A percentile compares a stretch with the other conserved stretches of the same genome.
These are phyloP conservation scores for Periglandula ipomoeae DNA, from an alignment of 2,329 filamentous ascomycete species.

Conservation along the genomic window DNA sequence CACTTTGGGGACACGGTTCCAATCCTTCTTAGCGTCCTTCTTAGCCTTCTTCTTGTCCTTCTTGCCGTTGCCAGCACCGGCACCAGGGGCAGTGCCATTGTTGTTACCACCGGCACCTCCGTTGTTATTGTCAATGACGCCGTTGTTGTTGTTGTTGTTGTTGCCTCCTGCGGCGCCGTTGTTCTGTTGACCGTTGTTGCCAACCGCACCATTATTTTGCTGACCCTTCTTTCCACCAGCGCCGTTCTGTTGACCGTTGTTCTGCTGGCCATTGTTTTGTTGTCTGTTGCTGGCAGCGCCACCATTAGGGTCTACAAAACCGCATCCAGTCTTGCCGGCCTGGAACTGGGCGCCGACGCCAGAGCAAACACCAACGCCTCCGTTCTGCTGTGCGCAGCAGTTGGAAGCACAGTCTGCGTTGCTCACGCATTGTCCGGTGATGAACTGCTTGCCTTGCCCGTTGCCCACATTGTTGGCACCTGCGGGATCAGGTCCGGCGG, in stretches of 20 bases:
- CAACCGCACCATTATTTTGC: not conserved
- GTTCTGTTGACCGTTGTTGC: not conserved
- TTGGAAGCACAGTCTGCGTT: conserved; percentile 18
- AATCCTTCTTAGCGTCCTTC: too few species aligned
- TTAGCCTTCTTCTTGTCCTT: too few species aligned
- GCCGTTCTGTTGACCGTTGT: not conserved
- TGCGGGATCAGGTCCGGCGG: conserved; percentile 7
- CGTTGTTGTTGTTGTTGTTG: not conserved
- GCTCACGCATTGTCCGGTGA: conserved; percentile 20
- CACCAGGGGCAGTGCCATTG: not conserved
- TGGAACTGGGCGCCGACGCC: conserved; percentile 19
- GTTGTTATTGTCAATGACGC: not conserved
- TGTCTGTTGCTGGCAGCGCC: not conserved
- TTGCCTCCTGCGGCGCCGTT: too few species aligned
- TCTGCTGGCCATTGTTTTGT: not conserved
- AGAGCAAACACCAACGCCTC: conserved; percentile 19
- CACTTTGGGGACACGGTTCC: too few species aligned
- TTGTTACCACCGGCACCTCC: not conserved
- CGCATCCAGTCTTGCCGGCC: conserved; percentile 22
- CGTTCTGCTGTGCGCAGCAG: conserved; percentile 19
- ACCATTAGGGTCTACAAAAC: conserved; percentile 16
- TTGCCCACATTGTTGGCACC: conserved; percentile 18
- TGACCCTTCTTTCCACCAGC: not conserved
- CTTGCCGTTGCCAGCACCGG: not conserved
- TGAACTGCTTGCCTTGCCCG: conserved; percentile 18